Evolutionary conservation across 192 early-diverging fungal genomes (phyloP).

Genomic region (Backusella morwellensis): DNA sequence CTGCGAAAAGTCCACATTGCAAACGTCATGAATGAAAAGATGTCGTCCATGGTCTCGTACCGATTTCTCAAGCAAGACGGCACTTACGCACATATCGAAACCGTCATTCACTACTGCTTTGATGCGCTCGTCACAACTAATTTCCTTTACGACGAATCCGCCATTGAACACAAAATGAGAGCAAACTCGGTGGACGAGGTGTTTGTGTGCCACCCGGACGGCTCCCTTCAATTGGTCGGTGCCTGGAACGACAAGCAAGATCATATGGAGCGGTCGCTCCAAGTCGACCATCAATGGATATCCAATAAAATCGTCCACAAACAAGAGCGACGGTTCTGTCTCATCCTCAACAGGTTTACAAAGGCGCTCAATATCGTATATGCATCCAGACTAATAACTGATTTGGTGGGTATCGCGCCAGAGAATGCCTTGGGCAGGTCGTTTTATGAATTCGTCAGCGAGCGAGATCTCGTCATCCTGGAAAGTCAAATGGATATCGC

Average conservation of each 20-base stretch:
- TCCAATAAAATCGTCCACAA: neutral
- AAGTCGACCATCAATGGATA: neutral
- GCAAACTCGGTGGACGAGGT: slow-evolving; percentile 11
- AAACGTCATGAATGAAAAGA: slow-evolving; percentile 37
- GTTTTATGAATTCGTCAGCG: slow-evolving; percentile 8
- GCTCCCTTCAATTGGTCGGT: slow-evolving; percentile 1
- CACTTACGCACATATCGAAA: slow-evolving; percentile 18
- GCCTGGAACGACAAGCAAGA: slow-evolving; percentile 10
- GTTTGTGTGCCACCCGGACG: neutral
- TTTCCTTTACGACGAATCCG: neutral
- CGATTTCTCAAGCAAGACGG: slow-evolving; percentile 41
- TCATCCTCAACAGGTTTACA: slow-evolving; percentile 23
- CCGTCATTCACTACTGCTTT: slow-evolving; percentile 27
- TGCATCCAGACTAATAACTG: neutral
- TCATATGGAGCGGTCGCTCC: neutral
- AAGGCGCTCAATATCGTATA: slow-evolving; percentile 3
- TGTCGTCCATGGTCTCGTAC: slow-evolving; percentile 38
- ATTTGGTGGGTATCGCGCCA: neutral
- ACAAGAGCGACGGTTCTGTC: slow-evolving; percentile 16
- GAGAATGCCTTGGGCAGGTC: neutral
- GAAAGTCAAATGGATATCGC: slow-evolving; percentile 11
- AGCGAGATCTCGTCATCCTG: neutral
- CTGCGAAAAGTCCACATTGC: slow-evolving; percentile 34
- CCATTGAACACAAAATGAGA: slow-evolving; percentile 17
- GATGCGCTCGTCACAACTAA: slow-evolving; percentile 21